phyloP scores from a whole-genome alignment of 2,329 filamentous ascomycete genomes.

The Microsporum audouinii region DNA sequence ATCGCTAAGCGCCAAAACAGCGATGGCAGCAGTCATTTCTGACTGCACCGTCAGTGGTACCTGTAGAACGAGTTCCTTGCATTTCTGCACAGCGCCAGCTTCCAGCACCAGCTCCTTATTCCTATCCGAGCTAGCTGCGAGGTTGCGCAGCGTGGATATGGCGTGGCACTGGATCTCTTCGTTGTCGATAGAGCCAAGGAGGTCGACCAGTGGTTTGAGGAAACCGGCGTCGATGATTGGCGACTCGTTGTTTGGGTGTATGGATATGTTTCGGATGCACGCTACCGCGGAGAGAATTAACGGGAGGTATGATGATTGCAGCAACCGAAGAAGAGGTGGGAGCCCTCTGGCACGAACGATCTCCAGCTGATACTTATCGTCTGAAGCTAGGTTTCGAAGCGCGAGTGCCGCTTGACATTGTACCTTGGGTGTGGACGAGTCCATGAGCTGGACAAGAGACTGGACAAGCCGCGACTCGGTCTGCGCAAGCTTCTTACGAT shows the following conservation, averaged over 20 bases:
- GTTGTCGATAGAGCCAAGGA: slow-evolving; percentile 89
- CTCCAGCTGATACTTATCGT: slow-evolving; percentile 97
- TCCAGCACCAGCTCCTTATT: slow-evolving; percentile 98
- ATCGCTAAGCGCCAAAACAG: slow-evolving; percentile 86
- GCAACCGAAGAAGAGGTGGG: slow-evolving; percentile 69
- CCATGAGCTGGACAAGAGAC: slow-evolving; percentile 90
- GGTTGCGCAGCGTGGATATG: slow-evolving; percentile 88
- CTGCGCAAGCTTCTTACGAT: slow-evolving; percentile 80
- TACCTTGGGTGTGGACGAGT: slow-evolving; percentile 91
- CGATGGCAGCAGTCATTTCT: slow-evolving; percentile 99
- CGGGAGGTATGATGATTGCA: slow-evolving; percentile 91
- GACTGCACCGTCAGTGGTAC: slow-evolving; percentile 92
- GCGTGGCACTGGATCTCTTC: slow-evolving; percentile 99
- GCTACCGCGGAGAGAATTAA: slow-evolving; percentile 94
- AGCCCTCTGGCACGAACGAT: slow-evolving; percentile 86
- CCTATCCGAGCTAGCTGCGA: slow-evolving; percentile 90
- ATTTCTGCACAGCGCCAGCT: slow-evolving; percentile 94
- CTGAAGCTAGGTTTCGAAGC: slow-evolving; percentile 86
- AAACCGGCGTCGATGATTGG: slow-evolving; percentile 98
- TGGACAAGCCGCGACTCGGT: slow-evolving; percentile 86
- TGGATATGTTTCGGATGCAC: slow-evolving; percentile 97
- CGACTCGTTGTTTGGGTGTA: slow-evolving; percentile 93
- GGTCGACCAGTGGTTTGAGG: slow-evolving; percentile 80
- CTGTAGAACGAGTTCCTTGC: slow-evolving; percentile 88
- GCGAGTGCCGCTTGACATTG: slow-evolving; percentile 95